These are phyloP conservation scores for Talaromyces ruber DNA, from an alignment of 495 filamentous ascomycete species.

Conservation along the genomic window DNA sequence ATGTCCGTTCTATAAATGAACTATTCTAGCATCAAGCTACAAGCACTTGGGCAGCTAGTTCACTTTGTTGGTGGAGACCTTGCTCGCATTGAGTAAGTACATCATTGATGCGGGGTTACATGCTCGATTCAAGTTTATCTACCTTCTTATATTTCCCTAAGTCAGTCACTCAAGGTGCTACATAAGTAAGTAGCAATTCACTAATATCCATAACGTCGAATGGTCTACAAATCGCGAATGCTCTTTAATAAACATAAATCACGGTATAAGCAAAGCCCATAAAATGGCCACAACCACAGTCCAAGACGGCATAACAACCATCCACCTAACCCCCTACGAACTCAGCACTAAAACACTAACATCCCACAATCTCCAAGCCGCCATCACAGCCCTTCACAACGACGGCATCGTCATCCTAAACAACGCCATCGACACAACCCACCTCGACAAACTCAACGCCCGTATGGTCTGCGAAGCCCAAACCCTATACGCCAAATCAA, in stretches of 20 bases:
- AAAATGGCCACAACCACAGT: conserved; percentile 2
- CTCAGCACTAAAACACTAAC: conserved; percentile 15
- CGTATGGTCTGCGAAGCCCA: conserved; percentile 45
- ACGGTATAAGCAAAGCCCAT: neutral
- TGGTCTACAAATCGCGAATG: neutral
- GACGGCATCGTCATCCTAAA: conserved; percentile 54
- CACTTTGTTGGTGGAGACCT: neutral
- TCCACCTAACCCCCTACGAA: conserved; percentile 12
- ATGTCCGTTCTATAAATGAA: neutral
- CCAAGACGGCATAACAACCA: conserved; percentile 8
- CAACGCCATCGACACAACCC: conserved; percentile 29
- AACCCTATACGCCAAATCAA: conserved; percentile 25
- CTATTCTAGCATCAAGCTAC: neutral
- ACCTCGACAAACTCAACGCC: conserved; percentile 40
- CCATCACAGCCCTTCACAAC: conserved; percentile 37
- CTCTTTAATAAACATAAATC: neutral
- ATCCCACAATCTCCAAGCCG: conserved; percentile 42
- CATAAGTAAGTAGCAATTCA: neutral
- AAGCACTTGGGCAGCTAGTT: neutral
- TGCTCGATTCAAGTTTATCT: neutral
- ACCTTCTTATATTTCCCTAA: neutral
- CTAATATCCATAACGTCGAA: neutral
- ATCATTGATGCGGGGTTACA: neutral
- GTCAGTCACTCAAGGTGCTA: neutral
- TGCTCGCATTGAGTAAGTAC: neutral